Percentiles rank a stretch among this genome's conserved stretches.
These are phyloP conservation scores for Corrigiola litoralis DNA, from an alignment of 179 eudicot species.

Conservation along the genomic window DNA sequence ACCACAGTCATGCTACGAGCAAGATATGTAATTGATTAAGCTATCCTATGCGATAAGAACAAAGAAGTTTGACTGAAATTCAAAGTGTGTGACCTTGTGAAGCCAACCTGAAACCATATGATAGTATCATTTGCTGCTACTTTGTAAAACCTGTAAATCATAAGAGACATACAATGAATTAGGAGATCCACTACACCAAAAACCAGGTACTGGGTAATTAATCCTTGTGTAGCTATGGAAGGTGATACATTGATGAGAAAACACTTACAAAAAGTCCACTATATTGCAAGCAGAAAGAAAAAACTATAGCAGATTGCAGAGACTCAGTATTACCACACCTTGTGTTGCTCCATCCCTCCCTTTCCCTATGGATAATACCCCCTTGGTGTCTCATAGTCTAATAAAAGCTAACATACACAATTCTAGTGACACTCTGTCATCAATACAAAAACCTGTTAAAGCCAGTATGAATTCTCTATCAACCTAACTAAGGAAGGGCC, in stretches of 20 bases:
- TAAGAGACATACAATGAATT: slow-evolving; percentile 12
- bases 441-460: too few species aligned
- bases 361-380: too few species aligned
- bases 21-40: neutral
- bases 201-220: neutral
- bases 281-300: neutral
- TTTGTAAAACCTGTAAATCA: slow-evolving; percentile 70
- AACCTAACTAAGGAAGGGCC: neutral
- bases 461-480: too few species aligned
- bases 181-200: neutral
- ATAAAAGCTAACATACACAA: too few species aligned
- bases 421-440: too few species aligned
- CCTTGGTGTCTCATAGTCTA: too few species aligned
- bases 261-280: neutral
- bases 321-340: too few species aligned
- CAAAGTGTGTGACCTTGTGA: slow-evolving; percentile 50
- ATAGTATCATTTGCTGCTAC: slow-evolving; percentile 74
- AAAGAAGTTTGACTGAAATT: slow-evolving; percentile 3
- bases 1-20: neutral
- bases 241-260: neutral
- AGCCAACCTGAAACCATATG: slow-evolving; percentile 99
- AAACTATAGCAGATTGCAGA: neutral
- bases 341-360: too few species aligned
- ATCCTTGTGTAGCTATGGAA: neutral
- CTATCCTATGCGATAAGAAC: neutral